These are phyloP conservation scores for Fraxinus velutina DNA, from an alignment of 305 asterid species.

Conservation along the genomic window DNA sequence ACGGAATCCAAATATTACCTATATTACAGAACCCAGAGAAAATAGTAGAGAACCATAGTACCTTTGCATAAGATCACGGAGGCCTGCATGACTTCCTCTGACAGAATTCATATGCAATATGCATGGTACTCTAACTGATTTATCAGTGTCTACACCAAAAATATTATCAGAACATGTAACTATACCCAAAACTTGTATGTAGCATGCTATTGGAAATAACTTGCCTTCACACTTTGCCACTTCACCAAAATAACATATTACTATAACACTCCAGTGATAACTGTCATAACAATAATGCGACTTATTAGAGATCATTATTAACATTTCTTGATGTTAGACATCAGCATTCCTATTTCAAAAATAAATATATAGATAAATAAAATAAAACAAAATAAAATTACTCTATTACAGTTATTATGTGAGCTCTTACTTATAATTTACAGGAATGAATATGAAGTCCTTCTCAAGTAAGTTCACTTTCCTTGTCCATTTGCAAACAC, in stretches of 20 bases:
- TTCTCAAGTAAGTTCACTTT: slow-evolving; percentile 83
- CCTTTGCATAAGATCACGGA: slow-evolving; percentile 82
- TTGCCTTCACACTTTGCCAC: slow-evolving; percentile 66
- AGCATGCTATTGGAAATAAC: slow-evolving; percentile 32
- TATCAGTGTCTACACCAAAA: neutral
- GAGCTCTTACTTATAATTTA: slow-evolving; percentile 76
- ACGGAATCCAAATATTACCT: neutral
- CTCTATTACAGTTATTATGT: slow-evolving; percentile 6
- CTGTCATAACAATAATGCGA: slow-evolving; percentile 43
- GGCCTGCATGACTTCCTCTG: slow-evolving; percentile 79
- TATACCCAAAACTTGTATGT: slow-evolving; percentile 5
- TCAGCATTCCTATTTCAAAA: neutral
- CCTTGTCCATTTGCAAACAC: slow-evolving; percentile 99
- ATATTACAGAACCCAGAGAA: neutral
- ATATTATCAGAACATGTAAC: neutral
- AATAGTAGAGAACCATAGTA: slow-evolving; percentile 17
- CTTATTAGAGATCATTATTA: slow-evolving; percentile 7
- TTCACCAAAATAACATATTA: slow-evolving; percentile 87
- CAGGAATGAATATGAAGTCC: slow-evolving; percentile 85
- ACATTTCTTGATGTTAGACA: slow-evolving; percentile 26
- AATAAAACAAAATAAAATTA: neutral
- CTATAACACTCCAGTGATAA: slow-evolving; percentile 89
- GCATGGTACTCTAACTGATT: slow-evolving; percentile 67
- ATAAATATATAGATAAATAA: neutral
- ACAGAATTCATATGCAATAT: slow-evolving; percentile 97